Evolutionary conservation across 345 rosid species (phyloP).

Genomic region (Eucalyptus marginata): DNA sequence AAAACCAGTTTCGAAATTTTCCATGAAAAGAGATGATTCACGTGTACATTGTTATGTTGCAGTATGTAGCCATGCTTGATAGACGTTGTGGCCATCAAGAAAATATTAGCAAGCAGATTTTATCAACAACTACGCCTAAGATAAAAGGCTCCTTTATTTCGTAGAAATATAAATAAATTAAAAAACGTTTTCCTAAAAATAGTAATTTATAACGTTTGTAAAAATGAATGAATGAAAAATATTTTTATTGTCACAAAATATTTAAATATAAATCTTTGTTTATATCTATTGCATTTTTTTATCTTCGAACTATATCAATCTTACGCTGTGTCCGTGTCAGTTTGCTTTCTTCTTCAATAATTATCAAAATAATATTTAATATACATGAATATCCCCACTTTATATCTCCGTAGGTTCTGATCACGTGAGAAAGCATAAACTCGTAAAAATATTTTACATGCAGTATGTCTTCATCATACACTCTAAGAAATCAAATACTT

Average conservation of each 20-base stretch:
- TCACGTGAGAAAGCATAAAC: background rate
- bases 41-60: background rate
- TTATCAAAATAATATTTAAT: background rate
- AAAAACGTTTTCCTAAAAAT: accelerated
- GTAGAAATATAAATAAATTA: background rate
- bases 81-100: background rate
- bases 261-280: background rate
- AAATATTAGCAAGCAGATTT: background rate
- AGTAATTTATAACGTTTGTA: accelerated
- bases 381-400: background rate
- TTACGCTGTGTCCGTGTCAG: background rate
- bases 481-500: background rate
- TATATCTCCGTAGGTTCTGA: background rate
- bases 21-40: background rate
- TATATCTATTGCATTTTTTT: background rate
- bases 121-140: background rate
- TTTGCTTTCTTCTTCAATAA: background rate
- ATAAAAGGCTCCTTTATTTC: background rate
- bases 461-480: background rate
- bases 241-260: accelerated
- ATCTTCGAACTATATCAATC: background rate
- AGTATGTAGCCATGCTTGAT: background rate
- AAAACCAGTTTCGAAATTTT: accelerated
- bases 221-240: background rate
- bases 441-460: background rate